phyloP scores from a whole-genome alignment of 2,329 filamentous ascomycete genomes.

The Penicillium rolfsii region DNA sequence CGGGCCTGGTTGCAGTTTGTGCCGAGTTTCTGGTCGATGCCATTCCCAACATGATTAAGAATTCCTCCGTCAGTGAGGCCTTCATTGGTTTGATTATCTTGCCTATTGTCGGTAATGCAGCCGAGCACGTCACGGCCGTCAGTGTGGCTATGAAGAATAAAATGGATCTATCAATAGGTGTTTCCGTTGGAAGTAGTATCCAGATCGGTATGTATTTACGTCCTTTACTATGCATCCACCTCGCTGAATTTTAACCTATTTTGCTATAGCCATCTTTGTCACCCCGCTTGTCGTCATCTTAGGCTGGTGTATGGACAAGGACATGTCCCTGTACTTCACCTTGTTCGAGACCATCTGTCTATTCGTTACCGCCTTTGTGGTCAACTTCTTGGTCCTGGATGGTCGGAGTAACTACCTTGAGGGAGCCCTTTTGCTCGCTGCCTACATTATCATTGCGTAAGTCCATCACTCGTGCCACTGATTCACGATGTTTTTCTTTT shows the following conservation, averaged over 20 bases:
- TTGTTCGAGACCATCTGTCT: constrained; percentile 69
- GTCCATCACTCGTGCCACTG: constrained; percentile 17
- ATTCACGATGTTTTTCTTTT: neutral
- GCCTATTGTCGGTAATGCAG: constrained; percentile 81
- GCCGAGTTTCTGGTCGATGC: constrained; percentile 75
- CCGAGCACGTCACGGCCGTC: constrained; percentile 79
- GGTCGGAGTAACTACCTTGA: constrained; percentile 84
- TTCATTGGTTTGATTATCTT: constrained; percentile 81
- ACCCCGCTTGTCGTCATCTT: constrained; percentile 77
- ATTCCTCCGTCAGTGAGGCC: constrained; percentile 66
- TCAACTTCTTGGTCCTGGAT: constrained; percentile 84
- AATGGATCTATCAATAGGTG: constrained; percentile 80
- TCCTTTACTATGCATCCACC: neutral
- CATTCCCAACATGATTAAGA: constrained; percentile 68
- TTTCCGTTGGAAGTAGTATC: constrained; percentile 78
- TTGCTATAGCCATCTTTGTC: constrained; percentile 66
- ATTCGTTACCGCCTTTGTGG: constrained; percentile 80
- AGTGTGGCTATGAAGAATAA: constrained; percentile 82
- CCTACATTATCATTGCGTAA: constrained; percentile 77
- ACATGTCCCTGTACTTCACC: constrained; percentile 68
- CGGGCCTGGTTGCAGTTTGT: constrained; percentile 62
- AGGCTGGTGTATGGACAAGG: constrained; percentile 72
- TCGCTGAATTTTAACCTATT: constrained; percentile 11
- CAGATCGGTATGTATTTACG: constrained; percentile 60
- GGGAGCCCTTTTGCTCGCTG: constrained; percentile 72